Evolutionary conservation across 2,329 filamentous ascomycete species (phyloP), one percentile per base, ranked within the genome.

Genomic region (Gyromitra esculenta): DNA sequence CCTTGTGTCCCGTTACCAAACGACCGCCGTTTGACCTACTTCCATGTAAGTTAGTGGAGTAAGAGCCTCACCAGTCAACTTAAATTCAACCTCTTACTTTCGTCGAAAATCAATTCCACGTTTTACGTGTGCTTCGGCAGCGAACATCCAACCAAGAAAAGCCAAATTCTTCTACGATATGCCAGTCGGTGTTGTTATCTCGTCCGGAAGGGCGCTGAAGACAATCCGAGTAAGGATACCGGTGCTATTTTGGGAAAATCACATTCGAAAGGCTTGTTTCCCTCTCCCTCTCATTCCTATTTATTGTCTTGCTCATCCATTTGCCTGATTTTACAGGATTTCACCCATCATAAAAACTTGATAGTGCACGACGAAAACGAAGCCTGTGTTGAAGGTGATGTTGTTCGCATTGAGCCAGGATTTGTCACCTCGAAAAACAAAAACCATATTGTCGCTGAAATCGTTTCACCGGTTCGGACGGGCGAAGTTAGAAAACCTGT

Each of bases 221-320:
- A 80, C 79, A 15, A 75, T 80, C 37, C 54, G 73, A 39, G 79
- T 80, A 2, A 67, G 79, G 2, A 59, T 79, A 21, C 66, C 75
- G 15, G 73, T 57, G 39, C 59, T 59, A 8, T 56, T 66, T 25
- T 77, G 68, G 70, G 62, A 80, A 25, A 48, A 45, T 2, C 78
- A 78, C 39, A 60, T 79, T n/a, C 43, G 79, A 56, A 80, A 79
- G 65, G 79, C 79, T 48, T 2, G 13, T 52, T 59, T 25, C 37
- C 21, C 21, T n/a, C 50, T 25, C 39, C n/a, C 9, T 43, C n/a
- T 52, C 48, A 9, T 31, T 11, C 52, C 50, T 15, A 37, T 50
- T 25, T 15, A 13, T n/a, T 0, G n/a, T 11, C 18, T 37, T 9
- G 3, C 3, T 39, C 18, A 48, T 41, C 56, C 9, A 59, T 37